Conservation (phyloP, 1,284 basidiomycete species). For the Blastosporella zonata region DNA sequence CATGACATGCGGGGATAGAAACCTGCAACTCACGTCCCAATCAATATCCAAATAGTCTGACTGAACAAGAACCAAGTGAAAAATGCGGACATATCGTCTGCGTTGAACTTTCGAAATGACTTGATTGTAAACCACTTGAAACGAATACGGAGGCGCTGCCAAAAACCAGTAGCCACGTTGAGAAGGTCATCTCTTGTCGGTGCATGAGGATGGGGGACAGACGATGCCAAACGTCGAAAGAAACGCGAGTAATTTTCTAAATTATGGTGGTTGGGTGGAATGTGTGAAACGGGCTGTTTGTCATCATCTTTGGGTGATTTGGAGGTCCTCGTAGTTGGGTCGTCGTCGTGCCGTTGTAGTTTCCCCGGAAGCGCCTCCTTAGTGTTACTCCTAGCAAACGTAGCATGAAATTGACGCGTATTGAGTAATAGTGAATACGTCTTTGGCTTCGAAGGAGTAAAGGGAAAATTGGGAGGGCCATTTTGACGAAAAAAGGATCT, state of each 20-base stretch:
- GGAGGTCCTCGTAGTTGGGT: background rate
- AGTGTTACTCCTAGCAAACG: constrained; percentile 4
- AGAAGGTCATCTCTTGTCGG: constrained; percentile 89
- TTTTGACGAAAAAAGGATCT: constrained; percentile 38
- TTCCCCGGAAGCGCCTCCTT: background rate
- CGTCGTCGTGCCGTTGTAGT: constrained; percentile 1
- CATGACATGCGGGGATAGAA: constrained; percentile 2
- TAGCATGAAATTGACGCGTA: constrained; percentile 11
- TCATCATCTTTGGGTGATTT: background rate
- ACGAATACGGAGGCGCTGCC: constrained; percentile 87
- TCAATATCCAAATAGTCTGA: constrained; percentile 89
- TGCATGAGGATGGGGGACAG: constrained; percentile 74
- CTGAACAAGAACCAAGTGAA: constrained; percentile 93
- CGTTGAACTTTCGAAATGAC: constrained; percentile 93
- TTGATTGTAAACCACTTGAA: constrained; percentile 98
- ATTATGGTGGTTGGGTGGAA: constrained; percentile 29
- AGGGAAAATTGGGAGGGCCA: constrained; percentile 6
- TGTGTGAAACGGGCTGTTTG: background rate
- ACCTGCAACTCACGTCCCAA: constrained; percentile 80
- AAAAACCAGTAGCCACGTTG: constrained; percentile 82
- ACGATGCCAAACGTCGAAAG: constrained; percentile 71
- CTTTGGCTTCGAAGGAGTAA: background rate
- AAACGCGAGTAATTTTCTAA: constrained; percentile 77
- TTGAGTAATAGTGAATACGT: background rate
- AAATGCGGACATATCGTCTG: constrained; percentile 97